Evolutionary conservation across 805 yeast genomes (phyloP).

Genomic region (Wickerhamiella slavikovae): DNA sequence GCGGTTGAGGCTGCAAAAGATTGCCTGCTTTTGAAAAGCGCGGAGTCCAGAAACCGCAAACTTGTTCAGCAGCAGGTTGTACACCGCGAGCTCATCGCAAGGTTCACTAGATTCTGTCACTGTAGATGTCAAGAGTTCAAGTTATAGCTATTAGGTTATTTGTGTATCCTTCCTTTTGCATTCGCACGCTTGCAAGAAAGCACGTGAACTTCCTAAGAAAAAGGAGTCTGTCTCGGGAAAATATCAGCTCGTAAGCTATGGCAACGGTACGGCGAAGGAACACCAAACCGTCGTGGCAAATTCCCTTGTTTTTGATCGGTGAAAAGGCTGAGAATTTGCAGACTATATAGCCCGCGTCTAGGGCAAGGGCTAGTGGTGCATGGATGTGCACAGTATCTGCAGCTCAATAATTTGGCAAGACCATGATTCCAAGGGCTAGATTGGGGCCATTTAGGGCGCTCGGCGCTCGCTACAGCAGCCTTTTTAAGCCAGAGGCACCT

Average conservation of each 20-base stretch:
- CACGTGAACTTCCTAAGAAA: constrained; percentile 18
- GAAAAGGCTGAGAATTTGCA: constrained; percentile 10
- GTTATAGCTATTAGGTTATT: too few relatives aligned
- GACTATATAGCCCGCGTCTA: too few relatives aligned
- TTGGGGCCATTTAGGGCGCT: too few relatives aligned
- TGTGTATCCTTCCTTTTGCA: constrained; percentile 19
- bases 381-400: too few relatives aligned
- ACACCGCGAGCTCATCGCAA: not conserved
- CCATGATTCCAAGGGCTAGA: too few relatives aligned
- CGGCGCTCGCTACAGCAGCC: not conserved
- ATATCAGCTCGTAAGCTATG: constrained; percentile 13
- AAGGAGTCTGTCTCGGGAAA: constrained; percentile 18
- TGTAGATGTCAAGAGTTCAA: too few relatives aligned
- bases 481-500: constrained; percentile 10
- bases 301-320: constrained; percentile 19
- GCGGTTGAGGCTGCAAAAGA: constrained; percentile 22
- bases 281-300: constrained; percentile 19
- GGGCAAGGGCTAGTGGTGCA: too few relatives aligned
- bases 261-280: constrained; percentile 17
- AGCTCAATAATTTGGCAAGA: too few relatives aligned
- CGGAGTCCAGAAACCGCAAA: constrained; percentile 12
- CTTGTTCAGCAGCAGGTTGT: constrained; percentile 3
- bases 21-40: constrained; percentile 10
- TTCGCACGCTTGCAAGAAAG: constrained; percentile 14
- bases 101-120: too few relatives aligned